These are phyloP conservation scores for Dryadomyces sulphureus DNA, from an alignment of 2,329 filamentous ascomycete genomes.

Conservation along the genomic window DNA sequence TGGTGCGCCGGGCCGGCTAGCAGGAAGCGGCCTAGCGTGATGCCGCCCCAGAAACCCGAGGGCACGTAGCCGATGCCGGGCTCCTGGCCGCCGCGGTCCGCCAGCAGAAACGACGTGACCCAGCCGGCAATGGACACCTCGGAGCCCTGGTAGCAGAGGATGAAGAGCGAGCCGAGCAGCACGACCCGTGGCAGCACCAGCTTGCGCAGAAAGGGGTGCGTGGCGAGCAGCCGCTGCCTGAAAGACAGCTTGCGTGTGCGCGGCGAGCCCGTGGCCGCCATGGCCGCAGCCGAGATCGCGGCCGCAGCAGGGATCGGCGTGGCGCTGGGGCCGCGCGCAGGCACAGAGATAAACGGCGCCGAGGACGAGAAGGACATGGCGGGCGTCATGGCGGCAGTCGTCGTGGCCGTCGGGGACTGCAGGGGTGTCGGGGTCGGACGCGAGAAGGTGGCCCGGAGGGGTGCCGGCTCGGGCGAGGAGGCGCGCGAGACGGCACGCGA, in stretches of 20 bases:
- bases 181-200: slow-evolving; percentile 42
- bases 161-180: slow-evolving; percentile 62
- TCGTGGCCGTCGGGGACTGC: slow-evolving; percentile 5
- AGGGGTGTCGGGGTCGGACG: slow-evolving; percentile 5
- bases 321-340: background rate
- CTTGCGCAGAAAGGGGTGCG: slow-evolving; percentile 29
- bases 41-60: slow-evolving; percentile 55
- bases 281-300: background rate
- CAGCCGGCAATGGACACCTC: slow-evolving; percentile 76
- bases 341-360: background rate
- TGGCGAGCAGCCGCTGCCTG: background rate
- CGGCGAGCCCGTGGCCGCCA: background rate
- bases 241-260: background rate
- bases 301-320: background rate
- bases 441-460: background rate
- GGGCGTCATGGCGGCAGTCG: slow-evolving; percentile 6
- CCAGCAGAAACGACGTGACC: slow-evolving; percentile 76
- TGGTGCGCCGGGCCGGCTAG: slow-evolving; percentile 51
- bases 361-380: background rate
- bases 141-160: slow-evolving; percentile 75
- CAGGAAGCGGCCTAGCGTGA: slow-evolving; percentile 60
- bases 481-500: background rate
- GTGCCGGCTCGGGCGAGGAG: background rate
- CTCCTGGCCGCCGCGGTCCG: slow-evolving; percentile 53
- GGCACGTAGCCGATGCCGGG: slow-evolving; percentile 66